These are phyloP conservation scores for Bifiguratus adelaidae DNA, from an alignment of 192 early-diverging fungal genomes.

Conservation along the genomic window DNA sequence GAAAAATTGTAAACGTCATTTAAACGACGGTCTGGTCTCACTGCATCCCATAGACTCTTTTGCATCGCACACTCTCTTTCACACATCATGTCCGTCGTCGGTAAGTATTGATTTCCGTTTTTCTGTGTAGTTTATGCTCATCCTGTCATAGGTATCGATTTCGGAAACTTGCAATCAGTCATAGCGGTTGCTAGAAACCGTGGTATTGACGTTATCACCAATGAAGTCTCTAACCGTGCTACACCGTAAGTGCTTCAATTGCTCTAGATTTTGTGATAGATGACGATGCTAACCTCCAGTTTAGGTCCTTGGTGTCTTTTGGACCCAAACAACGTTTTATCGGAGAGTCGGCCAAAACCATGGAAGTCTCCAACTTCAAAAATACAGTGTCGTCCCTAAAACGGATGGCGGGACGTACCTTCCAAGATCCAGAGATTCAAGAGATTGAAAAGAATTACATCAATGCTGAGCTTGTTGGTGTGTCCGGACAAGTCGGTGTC, in stretches of 20 bases:
- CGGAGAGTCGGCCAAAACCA: slow-evolving; percentile 90
- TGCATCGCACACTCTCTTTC: too few species aligned
- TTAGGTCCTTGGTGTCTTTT: slow-evolving; percentile 84
- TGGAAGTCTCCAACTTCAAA: slow-evolving; percentile 96
- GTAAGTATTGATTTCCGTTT: too few species aligned
- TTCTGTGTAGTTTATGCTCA: too few species aligned
- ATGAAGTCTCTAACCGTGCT: slow-evolving; percentile 94
- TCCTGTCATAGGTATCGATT: slow-evolving; percentile 96
- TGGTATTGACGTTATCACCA: slow-evolving; percentile 94
- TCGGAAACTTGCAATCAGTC: slow-evolving; percentile 93
- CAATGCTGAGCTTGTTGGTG: slow-evolving; percentile 69
- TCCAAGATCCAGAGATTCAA: slow-evolving; percentile 74
- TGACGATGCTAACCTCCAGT: background rate
- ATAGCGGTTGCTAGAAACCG: slow-evolving; percentile 96
- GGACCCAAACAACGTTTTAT: slow-evolving; percentile 91
- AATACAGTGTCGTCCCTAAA: slow-evolving; percentile 88
- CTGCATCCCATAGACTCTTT: too few species aligned
- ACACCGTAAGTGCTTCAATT: slow-evolving; percentile 64
- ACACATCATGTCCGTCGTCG: too few species aligned
- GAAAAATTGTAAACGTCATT: too few species aligned
- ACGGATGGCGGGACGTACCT: slow-evolving; percentile 83
- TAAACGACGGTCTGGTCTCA: too few species aligned
- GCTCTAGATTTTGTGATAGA: background rate
- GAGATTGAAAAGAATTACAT: slow-evolving; percentile 75
- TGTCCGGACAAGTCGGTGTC: slow-evolving; percentile 78